Evolutionary conservation across 768 basidiomycete species (phyloP).

Genomic region (Phaeotremella fagi): DNA sequence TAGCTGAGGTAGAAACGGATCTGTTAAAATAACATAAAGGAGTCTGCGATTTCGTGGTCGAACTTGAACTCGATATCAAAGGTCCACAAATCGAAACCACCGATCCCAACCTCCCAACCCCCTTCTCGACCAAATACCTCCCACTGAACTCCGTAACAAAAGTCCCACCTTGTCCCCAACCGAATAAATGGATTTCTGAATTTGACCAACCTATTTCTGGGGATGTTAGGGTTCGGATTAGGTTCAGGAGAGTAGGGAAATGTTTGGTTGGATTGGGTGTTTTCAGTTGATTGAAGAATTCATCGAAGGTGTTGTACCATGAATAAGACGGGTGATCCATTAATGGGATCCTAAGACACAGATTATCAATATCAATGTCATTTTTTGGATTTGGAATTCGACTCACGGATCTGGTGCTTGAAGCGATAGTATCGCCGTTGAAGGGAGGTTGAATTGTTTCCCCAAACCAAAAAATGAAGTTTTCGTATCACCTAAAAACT

Average conservation of each 20-base stretch:
- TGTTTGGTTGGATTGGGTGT: slow-evolving; percentile 23
- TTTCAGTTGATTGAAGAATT: slow-evolving; percentile 25
- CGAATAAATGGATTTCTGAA: slow-evolving; percentile 42
- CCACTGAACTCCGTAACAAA: slow-evolving; percentile 37
- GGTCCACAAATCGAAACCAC: slow-evolving; percentile 31
- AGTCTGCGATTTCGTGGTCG: slow-evolving; percentile 15
- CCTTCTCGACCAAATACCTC: slow-evolving; percentile 14
- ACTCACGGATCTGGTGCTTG: slow-evolving; percentile 38
- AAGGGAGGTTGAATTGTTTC: slow-evolving; percentile 36
- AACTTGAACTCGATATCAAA: slow-evolving; percentile 29
- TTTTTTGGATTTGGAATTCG: not conserved
- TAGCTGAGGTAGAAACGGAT: slow-evolving; percentile 9
- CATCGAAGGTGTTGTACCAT: slow-evolving; percentile 41
- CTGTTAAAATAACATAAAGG: slow-evolving; percentile 35
- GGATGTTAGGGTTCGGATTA: slow-evolving; percentile 24
- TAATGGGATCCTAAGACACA: slow-evolving; percentile 25
- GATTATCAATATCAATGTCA: not conserved
- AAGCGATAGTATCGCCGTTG: slow-evolving; percentile 39
- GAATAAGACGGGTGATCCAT: slow-evolving; percentile 35
- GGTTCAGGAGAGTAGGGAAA: slow-evolving; percentile 13
- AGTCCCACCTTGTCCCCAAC: slow-evolving; percentile 45
- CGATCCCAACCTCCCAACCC: slow-evolving; percentile 24
- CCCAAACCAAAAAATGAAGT: slow-evolving; percentile 37
- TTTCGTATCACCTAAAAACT: slow-evolving; percentile 38
- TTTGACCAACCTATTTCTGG: slow-evolving; percentile 29